phyloP scores from a whole-genome alignment of 192 early-diverging fungal genomes.

The Linnemannia zychae region DNA sequence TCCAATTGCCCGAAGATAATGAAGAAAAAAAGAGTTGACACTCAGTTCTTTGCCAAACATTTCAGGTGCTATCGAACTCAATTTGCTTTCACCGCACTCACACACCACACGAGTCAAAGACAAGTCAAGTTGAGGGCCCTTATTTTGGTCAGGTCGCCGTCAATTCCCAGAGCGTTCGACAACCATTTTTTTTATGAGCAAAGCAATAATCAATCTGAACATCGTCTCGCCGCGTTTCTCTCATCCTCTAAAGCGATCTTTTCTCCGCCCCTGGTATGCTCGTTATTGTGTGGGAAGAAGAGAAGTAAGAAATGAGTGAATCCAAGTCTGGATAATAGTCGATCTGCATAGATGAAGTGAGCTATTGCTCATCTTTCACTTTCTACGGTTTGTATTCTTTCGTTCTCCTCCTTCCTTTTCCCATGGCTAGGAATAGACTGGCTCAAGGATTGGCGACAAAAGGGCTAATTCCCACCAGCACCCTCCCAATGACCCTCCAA shows the following conservation, averaged over 20 bases:
- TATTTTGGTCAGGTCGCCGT: not conserved
- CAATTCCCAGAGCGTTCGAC: too few species aligned
- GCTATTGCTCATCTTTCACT: not conserved
- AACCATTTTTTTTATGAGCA: too few species aligned
- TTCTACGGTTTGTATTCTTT: not conserved
- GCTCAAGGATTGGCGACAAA: not conserved
- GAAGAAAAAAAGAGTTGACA: not conserved
- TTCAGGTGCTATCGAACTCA: not conserved
- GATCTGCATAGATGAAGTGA: too few species aligned
- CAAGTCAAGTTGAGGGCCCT: not conserved
- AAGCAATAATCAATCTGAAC: too few species aligned
- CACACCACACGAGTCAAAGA: not conserved
- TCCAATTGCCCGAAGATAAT: not conserved
- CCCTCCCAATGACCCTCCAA: too few species aligned
- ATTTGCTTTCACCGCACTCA: not conserved
- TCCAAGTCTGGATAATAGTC: too few species aligned
- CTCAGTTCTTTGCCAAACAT: not conserved
- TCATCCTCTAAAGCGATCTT: too few species aligned
- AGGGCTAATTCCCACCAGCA: not conserved
- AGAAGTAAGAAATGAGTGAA: too few species aligned
- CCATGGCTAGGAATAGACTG: conserved; percentile 2
- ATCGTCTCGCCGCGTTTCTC: not conserved
- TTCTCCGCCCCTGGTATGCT: not conserved
- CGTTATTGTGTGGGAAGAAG: too few species aligned
- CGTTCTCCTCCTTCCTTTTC: not conserved